Percentiles rank a stretch among this genome's conserved stretches.
phyloP scores from a whole-genome alignment of 2,329 filamentous ascomycete species.

The Aspergillus sp. region DNA sequence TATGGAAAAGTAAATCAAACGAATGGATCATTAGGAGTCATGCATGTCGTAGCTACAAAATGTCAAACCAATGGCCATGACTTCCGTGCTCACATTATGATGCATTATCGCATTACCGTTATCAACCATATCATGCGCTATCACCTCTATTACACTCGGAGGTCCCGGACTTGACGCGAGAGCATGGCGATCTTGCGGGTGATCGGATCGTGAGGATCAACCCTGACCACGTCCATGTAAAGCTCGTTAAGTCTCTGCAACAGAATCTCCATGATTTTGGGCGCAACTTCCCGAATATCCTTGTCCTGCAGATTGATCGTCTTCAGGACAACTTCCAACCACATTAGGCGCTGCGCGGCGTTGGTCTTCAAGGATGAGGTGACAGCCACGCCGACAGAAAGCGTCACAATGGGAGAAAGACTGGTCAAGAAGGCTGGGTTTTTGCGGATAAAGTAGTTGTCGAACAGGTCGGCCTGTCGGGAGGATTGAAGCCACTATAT shows the following conservation, averaged over 20 bases:
- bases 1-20: too few species aligned
- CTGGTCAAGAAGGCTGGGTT: constrained; percentile 56
- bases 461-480: constrained; percentile 60
- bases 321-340: constrained; percentile 57
- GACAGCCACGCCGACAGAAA: constrained; percentile 63
- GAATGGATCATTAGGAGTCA: not conserved
- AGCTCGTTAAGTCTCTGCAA: constrained; percentile 55
- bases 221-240: constrained; percentile 58
- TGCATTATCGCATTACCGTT: not conserved
- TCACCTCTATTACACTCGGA: constrained; percentile 20
- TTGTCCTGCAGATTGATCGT: constrained; percentile 55
- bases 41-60: not conserved
- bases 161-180: constrained; percentile 41
- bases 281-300: constrained; percentile 57
- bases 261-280: constrained; percentile 61
- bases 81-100: not conserved
- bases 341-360: constrained; percentile 54
- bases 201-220: constrained; percentile 51
- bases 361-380: constrained; percentile 56
- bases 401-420: constrained; percentile 57
- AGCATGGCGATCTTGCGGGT: constrained; percentile 52
- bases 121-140: not conserved
- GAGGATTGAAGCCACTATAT: constrained; percentile 60
- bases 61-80: too few species aligned
- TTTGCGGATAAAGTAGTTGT: constrained; percentile 58